These are phyloP conservation scores for Globisporangium heterothallicum DNA, from an alignment of 352 stramenopile species.

Conservation along the genomic window DNA sequence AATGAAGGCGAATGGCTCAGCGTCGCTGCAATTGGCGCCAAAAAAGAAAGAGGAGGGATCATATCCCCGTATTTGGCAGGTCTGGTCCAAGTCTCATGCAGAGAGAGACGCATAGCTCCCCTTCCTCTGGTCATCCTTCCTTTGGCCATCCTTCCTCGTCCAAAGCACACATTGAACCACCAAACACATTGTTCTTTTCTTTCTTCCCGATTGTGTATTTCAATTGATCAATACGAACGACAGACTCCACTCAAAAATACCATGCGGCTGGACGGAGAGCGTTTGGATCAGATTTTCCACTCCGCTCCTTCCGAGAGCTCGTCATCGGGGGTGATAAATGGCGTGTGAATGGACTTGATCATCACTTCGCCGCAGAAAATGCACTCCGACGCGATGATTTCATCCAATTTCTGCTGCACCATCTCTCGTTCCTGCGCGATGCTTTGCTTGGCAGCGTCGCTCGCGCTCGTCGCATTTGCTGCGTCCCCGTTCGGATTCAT, in stretches of 20 bases:
- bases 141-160: no score
- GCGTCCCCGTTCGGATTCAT: constrained; percentile 43
- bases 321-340: constrained; percentile 89
- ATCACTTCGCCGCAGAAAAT: constrained; percentile 94
- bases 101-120: no score
- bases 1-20: no score
- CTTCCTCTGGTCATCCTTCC: no score
- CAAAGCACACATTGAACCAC: no score
- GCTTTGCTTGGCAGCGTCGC: constrained; percentile 64
- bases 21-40: no score
- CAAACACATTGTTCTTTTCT: no score
- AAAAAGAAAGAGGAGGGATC: no score
- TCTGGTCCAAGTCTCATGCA: no score
- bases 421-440: constrained; percentile 85
- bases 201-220: no score
- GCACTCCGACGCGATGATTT: constrained; percentile 93
- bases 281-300: constrained; percentile 66
- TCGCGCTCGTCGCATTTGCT: constrained; percentile 34
- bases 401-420: constrained; percentile 90
- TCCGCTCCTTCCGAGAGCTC: constrained; percentile 71
- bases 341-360: constrained; percentile 92
- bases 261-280: not conserved
- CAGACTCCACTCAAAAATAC: no score
- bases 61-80: no score
- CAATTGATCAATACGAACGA: not conserved